Evolutionary conservation across 441 rosid species (phyloP).

Genomic region (Mallotus repandus): DNA sequence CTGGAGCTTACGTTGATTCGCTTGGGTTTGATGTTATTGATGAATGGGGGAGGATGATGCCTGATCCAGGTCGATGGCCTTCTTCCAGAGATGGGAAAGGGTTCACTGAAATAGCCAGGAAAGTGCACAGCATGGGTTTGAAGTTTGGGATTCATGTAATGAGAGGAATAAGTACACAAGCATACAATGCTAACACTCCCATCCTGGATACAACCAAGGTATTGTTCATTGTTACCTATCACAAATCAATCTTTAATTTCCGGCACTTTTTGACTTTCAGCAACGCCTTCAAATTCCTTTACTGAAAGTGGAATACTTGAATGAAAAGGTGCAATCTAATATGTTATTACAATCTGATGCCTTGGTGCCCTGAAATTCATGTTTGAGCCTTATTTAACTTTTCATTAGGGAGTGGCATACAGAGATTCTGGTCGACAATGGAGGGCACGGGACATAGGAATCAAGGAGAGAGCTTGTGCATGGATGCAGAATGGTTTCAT

Average conservation of each 20-base stretch:
- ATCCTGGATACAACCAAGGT: slow-evolving; percentile 63
- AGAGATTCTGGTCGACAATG: slow-evolving; percentile 57
- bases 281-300: not conserved
- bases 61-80: slow-evolving; percentile 85
- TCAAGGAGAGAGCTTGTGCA: slow-evolving; percentile 77
- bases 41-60: slow-evolving; percentile 89
- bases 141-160: slow-evolving; percentile 97
- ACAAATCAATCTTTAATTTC: not conserved
- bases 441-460: slow-evolving; percentile 77
- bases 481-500: slow-evolving; percentile 94
- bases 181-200: slow-evolving; percentile 69
- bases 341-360: not conserved
- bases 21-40: slow-evolving; percentile 90
- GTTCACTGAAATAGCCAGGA: slow-evolving; percentile 69
- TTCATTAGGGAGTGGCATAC: slow-evolving; percentile 63
- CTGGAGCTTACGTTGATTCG: slow-evolving; percentile 68
- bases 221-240: slow-evolving; percentile 7
- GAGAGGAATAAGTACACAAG: slow-evolving; percentile 94
- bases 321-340: not conserved
- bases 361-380: slow-evolving; percentile 2
- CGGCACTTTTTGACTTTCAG: not conserved
- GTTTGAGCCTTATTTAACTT: slow-evolving; percentile 15
- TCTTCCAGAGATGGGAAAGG: slow-evolving; percentile 76
- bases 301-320: not conserved
- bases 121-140: slow-evolving; percentile 79